phyloP scores from a whole-genome alignment of 2,329 filamentous ascomycete species.

The Paraphoma sp. region DNA sequence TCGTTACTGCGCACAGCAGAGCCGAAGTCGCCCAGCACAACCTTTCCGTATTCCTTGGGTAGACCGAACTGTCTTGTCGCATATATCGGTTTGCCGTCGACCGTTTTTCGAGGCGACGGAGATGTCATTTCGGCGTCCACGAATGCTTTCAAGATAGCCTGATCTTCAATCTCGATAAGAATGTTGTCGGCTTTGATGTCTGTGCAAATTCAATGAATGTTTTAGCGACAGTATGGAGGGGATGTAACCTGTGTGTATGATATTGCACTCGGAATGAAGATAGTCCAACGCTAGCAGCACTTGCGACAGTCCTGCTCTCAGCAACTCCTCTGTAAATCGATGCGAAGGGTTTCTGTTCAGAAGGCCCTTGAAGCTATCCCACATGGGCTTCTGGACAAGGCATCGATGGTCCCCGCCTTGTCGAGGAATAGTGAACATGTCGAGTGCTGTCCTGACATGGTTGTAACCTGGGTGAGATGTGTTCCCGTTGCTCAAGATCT shows the following conservation, averaged over 20 bases:
- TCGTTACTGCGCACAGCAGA: slow-evolving; percentile 11
- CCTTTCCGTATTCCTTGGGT: slow-evolving; percentile 40
- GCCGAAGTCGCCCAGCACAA: slow-evolving; percentile 42
- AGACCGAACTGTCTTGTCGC: slow-evolving; percentile 42
- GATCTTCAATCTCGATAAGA: slow-evolving; percentile 46
- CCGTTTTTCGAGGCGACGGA: slow-evolving; percentile 48
- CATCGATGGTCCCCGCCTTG: slow-evolving; percentile 42
- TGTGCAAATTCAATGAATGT: slow-evolving; percentile 9
- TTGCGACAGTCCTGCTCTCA: slow-evolving; percentile 47
- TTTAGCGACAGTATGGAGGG: neutral
- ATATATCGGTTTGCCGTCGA: slow-evolving; percentile 44
- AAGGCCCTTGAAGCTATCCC: slow-evolving; percentile 51
- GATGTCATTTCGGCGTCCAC: slow-evolving; percentile 40
- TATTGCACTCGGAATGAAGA: slow-evolving; percentile 51
- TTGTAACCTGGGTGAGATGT: slow-evolving; percentile 35
- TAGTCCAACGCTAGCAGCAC: slow-evolving; percentile 51
- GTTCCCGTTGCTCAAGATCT: slow-evolving; percentile 10
- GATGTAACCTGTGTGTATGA: slow-evolving; percentile 53
- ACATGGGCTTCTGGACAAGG: slow-evolving; percentile 49
- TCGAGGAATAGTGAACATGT: slow-evolving; percentile 39
- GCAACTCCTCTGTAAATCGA: slow-evolving; percentile 48
- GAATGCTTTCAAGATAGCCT: slow-evolving; percentile 44
- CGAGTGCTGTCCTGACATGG: slow-evolving; percentile 40
- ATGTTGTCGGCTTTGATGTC: slow-evolving; percentile 56
- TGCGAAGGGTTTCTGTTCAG: slow-evolving; percentile 46